These are phyloP conservation scores for Protomyces inundatus DNA, from an alignment of 1,139 yeast genomes.

Conservation along the genomic window DNA sequence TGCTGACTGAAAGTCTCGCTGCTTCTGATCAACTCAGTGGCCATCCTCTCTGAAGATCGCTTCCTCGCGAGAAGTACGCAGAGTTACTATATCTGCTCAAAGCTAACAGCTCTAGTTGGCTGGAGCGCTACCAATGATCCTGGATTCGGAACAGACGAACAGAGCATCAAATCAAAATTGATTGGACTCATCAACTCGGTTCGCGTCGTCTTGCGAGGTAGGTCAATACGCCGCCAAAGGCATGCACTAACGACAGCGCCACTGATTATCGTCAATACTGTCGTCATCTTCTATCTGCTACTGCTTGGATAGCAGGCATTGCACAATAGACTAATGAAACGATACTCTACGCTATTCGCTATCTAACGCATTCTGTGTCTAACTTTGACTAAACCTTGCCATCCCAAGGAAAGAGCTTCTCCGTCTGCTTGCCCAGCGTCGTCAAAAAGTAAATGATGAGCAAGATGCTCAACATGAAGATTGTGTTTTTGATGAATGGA, in stretches of 20 bases:
- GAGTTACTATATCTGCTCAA: constrained; percentile 23
- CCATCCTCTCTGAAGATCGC: constrained; percentile 76
- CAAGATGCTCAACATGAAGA: constrained; percentile 5
- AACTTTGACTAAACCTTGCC: not conserved
- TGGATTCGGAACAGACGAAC: constrained; percentile 18
- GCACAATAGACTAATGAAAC: not conserved
- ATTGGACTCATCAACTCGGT: constrained; percentile 20
- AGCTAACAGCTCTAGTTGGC: not conserved
- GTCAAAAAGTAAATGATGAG: not conserved
- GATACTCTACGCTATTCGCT: not conserved
- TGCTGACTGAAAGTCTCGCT: constrained; percentile 38
- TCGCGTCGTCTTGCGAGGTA: constrained; percentile 11
- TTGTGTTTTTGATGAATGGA: constrained; percentile 6
- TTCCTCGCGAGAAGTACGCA: constrained; percentile 63
- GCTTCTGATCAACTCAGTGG: constrained; percentile 66
- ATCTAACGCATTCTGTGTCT: no score
- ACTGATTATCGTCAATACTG: constrained; percentile 58
- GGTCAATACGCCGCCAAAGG: not conserved
- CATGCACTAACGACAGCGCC: constrained; percentile 45
- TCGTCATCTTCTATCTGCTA: constrained; percentile 67
- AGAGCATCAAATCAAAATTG: constrained; percentile 20
- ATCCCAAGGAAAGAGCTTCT: not conserved
- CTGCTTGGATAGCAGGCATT: constrained; percentile 48
- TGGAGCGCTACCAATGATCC: constrained; percentile 6
- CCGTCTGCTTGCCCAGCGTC: not conserved